These are phyloP conservation scores for Sugiyamaella lignohabitans DNA, from an alignment of 805 yeast species.

Conservation along the genomic window DNA sequence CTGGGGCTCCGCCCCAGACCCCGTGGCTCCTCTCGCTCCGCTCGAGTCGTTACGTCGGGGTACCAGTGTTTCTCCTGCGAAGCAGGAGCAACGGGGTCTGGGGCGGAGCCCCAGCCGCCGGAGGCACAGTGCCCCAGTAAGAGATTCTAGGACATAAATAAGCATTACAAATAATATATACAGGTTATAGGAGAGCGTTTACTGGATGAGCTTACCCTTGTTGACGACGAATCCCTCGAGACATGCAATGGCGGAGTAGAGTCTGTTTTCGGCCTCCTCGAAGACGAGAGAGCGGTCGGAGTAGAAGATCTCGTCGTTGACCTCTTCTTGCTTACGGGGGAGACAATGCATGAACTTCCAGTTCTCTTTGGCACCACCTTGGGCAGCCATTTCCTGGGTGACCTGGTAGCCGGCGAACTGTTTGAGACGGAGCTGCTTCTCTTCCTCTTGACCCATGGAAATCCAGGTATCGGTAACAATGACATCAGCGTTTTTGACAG, in stretches of 20 bases:
- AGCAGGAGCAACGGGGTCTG: neutral
- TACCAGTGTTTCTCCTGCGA: no score
- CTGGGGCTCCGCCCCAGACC: no score
- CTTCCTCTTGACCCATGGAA: slow-evolving; percentile 95
- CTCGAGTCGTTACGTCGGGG: no score
- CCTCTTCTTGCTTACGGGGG: slow-evolving; percentile 94
- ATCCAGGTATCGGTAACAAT: slow-evolving; percentile 95
- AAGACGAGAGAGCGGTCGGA: slow-evolving; percentile 78
- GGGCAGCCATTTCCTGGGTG: slow-evolving; percentile 51
- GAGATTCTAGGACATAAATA: neutral
- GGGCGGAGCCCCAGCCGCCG: neutral
- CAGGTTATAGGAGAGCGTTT: neutral
- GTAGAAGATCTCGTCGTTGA: slow-evolving; percentile 87
- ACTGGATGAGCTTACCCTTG: slow-evolving; percentile 53
- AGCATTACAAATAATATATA: neutral
- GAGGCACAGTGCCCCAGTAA: neutral
- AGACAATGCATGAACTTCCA: slow-evolving; percentile 98
- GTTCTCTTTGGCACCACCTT: slow-evolving; percentile 51
- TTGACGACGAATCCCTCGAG: slow-evolving; percentile 84
- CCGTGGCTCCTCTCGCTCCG: no score
- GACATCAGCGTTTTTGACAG: slow-evolving; percentile 68
- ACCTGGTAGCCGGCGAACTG: slow-evolving; percentile 88
- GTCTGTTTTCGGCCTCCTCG: slow-evolving; percentile 91
- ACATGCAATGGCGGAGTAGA: slow-evolving; percentile 93
- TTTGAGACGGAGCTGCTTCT: slow-evolving; percentile 60